Evolutionary conservation across 768 basidiomycete species (phyloP), one percentile per base, ranked within the genome.

Genomic region (Clavaria fumosa): DNA sequence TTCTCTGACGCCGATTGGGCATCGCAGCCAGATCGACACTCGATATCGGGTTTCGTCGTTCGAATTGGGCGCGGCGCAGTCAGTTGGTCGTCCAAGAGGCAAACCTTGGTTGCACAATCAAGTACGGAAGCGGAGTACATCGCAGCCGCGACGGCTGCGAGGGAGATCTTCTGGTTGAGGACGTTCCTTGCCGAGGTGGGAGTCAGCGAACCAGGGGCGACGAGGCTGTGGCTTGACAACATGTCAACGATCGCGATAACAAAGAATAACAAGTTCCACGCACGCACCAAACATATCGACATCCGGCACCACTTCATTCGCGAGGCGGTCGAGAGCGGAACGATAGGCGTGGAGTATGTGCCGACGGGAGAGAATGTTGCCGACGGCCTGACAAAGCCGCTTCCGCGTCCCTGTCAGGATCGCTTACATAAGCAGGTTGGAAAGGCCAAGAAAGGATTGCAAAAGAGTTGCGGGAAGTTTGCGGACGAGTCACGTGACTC

Each of bases 371-470:
- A 60, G 1, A 59, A 60, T 40, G 31, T 51, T 11, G 61, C 64
- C 1, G 60, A 66, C 43, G 42, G 61, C 3, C 44, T 68, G n/a
- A 68, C 61, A 0, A 67, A 66, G 43, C 41, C 50, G 0, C 46
- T 63, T 1, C 30, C 45, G 5, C 14, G 26, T n/a, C n/a, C n/a
- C n/a, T n/a, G n/a, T n/a, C n/a, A n/a, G n/a, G n/a, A n/a, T n/a
- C n/a, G n/a, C n/a, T n/a, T n/a, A n/a, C n/a, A n/a, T n/a, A n/a
- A n/a, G n/a, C n/a, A n/a, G n/a, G n/a, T n/a, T n/a, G n/a, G n/a
- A n/a, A n/a, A n/a, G n/a, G n/a, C n/a, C n/a, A n/a, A n/a, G n/a
- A n/a, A n/a, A n/a, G n/a, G n/a, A n/a, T n/a, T n/a, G n/a, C n/a
- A n/a, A n/a, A n/a, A n/a, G n/a, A n/a, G n/a, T n/a, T n/a, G n/a